A percentile compares a stretch with the other conserved stretches of the same genome.
Evolutionary conservation across 352 stramenopile species (phyloP).

Genomic region (Globisporangium barbulae): DNA sequence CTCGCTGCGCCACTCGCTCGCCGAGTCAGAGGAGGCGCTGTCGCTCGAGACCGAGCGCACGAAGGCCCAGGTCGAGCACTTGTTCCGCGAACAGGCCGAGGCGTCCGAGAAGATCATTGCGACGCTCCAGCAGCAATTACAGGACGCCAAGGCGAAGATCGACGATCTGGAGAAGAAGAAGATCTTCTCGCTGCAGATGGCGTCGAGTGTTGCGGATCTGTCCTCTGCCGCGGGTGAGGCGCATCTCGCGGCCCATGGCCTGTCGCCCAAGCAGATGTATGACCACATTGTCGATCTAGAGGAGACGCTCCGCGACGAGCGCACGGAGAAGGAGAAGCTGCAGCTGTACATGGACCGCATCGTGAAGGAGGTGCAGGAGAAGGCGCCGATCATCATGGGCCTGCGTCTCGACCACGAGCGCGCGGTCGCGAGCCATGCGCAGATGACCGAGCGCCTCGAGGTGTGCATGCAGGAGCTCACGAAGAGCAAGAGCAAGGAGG

Average conservation of each 20-base stretch:
- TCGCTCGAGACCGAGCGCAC: constrained; percentile 61
- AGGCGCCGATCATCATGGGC: constrained; percentile 87
- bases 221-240: constrained; percentile 58
- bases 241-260: constrained; percentile 59
- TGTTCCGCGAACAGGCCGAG: constrained; percentile 71
- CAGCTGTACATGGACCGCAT: constrained; percentile 91
- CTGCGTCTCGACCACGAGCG: constrained; percentile 89
- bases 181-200: constrained; percentile 45
- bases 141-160: constrained; percentile 47
- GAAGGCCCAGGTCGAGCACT: constrained; percentile 62
- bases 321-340: constrained; percentile 82
- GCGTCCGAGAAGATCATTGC: constrained; percentile 54
- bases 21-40: constrained; percentile 58
- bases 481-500: constrained; percentile 73
- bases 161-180: constrained; percentile 68
- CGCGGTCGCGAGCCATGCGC: constrained; percentile 77
- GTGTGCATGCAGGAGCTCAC: constrained; percentile 62
- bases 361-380: constrained; percentile 90
- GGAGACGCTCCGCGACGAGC: constrained; percentile 75
- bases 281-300: constrained; percentile 86
- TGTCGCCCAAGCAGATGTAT: constrained; percentile 89
- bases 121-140: constrained; percentile 49
- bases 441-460: constrained; percentile 71
- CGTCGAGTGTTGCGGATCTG: constrained; percentile 48
- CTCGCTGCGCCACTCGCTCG: constrained; percentile 50